Evolutionary conservation across 2,329 filamentous ascomycete species (phyloP).

Genomic region (Lecanicillium sp.): DNA sequence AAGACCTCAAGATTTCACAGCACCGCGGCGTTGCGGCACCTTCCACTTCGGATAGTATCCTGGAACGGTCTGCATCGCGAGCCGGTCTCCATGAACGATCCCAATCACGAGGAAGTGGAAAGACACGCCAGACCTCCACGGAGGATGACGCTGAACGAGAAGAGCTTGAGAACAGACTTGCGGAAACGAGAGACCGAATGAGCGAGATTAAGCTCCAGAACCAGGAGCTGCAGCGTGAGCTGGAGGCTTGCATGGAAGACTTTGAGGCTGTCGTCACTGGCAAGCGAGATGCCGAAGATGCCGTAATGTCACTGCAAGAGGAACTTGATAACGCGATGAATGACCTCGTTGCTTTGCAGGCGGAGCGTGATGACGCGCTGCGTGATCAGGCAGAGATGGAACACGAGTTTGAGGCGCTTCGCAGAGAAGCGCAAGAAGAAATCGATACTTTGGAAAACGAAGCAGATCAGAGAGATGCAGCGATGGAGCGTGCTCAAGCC

Average conservation of each 20-base stretch:
- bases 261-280: conserved; percentile 64
- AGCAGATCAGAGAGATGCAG: conserved; percentile 61
- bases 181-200: conserved; percentile 75
- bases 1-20: conserved; percentile 85
- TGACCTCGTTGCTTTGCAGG: conserved; percentile 69
- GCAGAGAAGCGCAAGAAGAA: conserved; percentile 56
- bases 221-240: conserved; percentile 75
- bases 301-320: conserved; percentile 59
- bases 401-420: conserved; percentile 50
- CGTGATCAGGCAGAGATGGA: conserved; percentile 54
- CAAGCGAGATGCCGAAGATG: conserved; percentile 51
- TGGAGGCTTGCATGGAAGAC: conserved; percentile 72
- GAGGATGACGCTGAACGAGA: conserved; percentile 73
- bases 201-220: conserved; percentile 83
- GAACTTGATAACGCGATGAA: conserved; percentile 73
- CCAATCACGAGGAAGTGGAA: conserved; percentile 64
- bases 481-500: conserved; percentile 59
- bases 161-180: conserved; percentile 75
- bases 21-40: conserved; percentile 59
- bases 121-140: conserved; percentile 51
- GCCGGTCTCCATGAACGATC: conserved; percentile 62
- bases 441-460: conserved; percentile 62
- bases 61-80: conserved; percentile 89
- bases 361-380: conserved; percentile 79
- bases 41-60: conserved; percentile 75